Evolutionary conservation across 2,329 filamentous ascomycete genomes (phyloP).

Genomic region (Penicillium sp.): DNA sequence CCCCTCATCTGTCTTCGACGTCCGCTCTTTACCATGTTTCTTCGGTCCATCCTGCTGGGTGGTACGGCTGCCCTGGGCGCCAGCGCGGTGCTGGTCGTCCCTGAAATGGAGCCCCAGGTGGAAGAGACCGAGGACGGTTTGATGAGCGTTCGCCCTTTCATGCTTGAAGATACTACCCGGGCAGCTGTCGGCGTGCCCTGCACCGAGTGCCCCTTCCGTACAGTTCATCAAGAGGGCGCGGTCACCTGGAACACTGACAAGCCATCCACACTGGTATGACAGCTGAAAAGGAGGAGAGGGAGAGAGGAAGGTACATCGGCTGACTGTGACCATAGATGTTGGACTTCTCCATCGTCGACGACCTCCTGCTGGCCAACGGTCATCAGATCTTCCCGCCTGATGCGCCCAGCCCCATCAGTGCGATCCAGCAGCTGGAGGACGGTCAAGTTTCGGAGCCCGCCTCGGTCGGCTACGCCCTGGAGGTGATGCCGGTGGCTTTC

Average conservation of each 20-base stretch:
- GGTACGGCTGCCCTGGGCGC: slow-evolving; percentile 36
- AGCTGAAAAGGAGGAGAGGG: not conserved
- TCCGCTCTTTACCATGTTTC: slow-evolving; percentile 33
- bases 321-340: slow-evolving; percentile 27
- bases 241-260: slow-evolving; percentile 36
- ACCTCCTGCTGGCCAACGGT: slow-evolving; percentile 37
- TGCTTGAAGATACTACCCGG: slow-evolving; percentile 27
- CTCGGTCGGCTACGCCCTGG: slow-evolving; percentile 44
- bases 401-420: slow-evolving; percentile 31
- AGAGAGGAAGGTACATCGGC: not conserved
- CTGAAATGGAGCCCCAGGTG: slow-evolving; percentile 31
- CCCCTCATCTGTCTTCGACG: slow-evolving; percentile 14
- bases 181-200: slow-evolving; percentile 35
- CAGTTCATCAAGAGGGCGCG: slow-evolving; percentile 27
- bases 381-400: slow-evolving; percentile 40
- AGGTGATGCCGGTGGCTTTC: slow-evolving; percentile 34
- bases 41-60: slow-evolving; percentile 37
- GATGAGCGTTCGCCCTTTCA: slow-evolving; percentile 25
- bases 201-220: slow-evolving; percentile 41
- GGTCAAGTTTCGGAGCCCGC: slow-evolving; percentile 38
- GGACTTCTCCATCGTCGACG: slow-evolving; percentile 38
- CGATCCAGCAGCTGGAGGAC: slow-evolving; percentile 38
- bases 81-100: slow-evolving; percentile 40
- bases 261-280: slow-evolving; percentile 37
- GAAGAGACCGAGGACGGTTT: slow-evolving; percentile 25